Evolutionary conservation across 1,139 yeast species (phyloP).

Genomic region (Diutina siamensis): DNA sequence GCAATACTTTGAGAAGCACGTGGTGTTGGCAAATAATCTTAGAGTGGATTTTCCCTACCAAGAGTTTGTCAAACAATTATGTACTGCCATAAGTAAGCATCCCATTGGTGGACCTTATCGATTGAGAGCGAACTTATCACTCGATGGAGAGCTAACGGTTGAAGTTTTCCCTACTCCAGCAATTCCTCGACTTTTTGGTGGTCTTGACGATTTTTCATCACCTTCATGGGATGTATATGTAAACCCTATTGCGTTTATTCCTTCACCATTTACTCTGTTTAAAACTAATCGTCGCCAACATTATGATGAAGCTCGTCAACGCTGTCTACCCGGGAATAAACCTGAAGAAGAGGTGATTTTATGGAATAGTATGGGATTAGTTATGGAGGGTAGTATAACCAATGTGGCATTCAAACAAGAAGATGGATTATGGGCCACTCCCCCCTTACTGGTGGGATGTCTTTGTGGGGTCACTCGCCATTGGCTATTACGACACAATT

Average conservation of each 20-base stretch:
- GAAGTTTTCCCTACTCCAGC: conserved; percentile 35
- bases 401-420: conserved; percentile 51
- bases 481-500: conserved; percentile 42
- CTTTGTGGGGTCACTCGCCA: conserved; percentile 77
- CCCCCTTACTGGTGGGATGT: conserved; percentile 66
- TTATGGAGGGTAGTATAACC: conserved; percentile 81
- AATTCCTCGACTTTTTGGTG: conserved; percentile 33
- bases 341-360: conserved; percentile 58
- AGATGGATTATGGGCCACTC: conserved; percentile 61
- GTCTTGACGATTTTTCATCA: conserved; percentile 15
- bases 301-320: conserved; percentile 50
- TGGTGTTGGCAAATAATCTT: conserved; percentile 10
- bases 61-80: conserved; percentile 31
- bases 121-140: conserved; percentile 42
- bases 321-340: conserved; percentile 26
- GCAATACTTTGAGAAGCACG: conserved; percentile 33
- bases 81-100: conserved; percentile 17
- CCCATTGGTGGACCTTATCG: conserved; percentile 36
- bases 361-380: conserved; percentile 43
- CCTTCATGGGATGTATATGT: conserved; percentile 46
- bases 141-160: conserved; percentile 37
- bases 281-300: conserved; percentile 69
- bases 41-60: conserved; percentile 28
- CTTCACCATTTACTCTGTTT: conserved; percentile 76
- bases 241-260: conserved; percentile 40